Percentiles rank a stretch among this genome's conserved stretches.
Evolutionary conservation across 2,329 filamentous ascomycete genomes (phyloP).

Genomic region (Rutstroemia sp.): DNA sequence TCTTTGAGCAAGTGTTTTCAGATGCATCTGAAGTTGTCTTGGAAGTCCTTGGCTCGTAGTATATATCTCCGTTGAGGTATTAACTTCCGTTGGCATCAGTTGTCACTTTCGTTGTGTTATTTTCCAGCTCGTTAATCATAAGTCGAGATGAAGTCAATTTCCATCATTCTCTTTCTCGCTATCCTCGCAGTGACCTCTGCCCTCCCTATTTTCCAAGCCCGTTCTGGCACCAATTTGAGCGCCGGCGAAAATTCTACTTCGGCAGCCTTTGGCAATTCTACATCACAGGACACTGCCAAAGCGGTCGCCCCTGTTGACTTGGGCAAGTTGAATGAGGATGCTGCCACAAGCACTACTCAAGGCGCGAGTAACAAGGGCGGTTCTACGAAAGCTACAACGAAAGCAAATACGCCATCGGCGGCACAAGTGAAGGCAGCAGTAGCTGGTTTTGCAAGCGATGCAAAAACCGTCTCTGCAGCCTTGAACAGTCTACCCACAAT

Average conservation of each 20-base stretch:
- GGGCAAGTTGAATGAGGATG: not conserved
- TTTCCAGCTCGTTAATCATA: not conserved
- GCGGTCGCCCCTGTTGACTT: not conserved
- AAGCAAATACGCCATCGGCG: not conserved
- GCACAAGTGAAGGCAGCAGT: conserved; percentile 15
- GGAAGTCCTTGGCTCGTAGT: conserved; percentile 1
- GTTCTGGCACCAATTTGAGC: not conserved
- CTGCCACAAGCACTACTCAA: not conserved
- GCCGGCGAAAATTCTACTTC: not conserved
- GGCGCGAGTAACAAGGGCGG: too few species aligned
- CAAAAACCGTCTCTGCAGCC: conserved; percentile 21
- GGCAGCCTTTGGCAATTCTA: not conserved
- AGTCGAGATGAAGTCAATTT: too few species aligned
- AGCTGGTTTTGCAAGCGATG: conserved; percentile 20
- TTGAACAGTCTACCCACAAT: conserved; percentile 16
- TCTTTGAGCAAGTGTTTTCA: not conserved
- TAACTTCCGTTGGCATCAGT: not conserved
- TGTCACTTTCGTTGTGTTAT: not conserved
- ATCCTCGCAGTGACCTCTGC: conserved; percentile 1
- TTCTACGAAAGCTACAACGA: not conserved
- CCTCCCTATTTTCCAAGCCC: not conserved
- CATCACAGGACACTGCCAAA: not conserved
- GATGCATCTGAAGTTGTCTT: conserved; percentile 2
- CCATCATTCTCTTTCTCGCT: not conserved
- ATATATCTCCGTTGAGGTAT: not conserved